Conservation (phyloP, 2,329 filamentous ascomycete species). For the Fusarium tanahbumbuense region DNA sequence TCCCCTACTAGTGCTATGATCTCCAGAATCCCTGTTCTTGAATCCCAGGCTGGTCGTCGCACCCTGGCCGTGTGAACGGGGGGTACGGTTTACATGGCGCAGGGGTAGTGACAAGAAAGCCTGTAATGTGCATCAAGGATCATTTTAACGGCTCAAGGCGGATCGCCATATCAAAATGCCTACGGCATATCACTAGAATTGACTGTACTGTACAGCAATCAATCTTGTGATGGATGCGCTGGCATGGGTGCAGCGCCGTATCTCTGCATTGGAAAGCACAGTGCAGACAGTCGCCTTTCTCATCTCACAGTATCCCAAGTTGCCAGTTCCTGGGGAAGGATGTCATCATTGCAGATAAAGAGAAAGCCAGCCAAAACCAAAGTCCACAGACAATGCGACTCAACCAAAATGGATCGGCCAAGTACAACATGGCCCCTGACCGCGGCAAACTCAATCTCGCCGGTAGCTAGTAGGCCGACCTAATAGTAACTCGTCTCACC, state of each 20-base stretch:
- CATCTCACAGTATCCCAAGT: neutral
- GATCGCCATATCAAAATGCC: constrained; percentile 18
- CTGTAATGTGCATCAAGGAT: constrained; percentile 32
- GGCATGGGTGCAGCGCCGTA: constrained; percentile 6
- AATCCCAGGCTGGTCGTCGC: constrained; percentile 33
- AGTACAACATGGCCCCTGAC: neutral
- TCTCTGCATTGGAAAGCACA: constrained; percentile 3
- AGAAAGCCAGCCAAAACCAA: neutral
- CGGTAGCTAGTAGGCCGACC: neutral
- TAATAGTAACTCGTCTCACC: neutral
- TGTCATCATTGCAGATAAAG: constrained; percentile 13
- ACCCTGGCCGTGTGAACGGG: neutral
- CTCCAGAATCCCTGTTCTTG: constrained; percentile 36
- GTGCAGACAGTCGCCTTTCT: neutral
- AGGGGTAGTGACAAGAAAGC: constrained; percentile 19
- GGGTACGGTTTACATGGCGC: neutral
- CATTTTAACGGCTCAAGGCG: constrained; percentile 22
- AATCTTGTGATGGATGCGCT: constrained; percentile 6
- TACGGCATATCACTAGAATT: constrained; percentile 8
- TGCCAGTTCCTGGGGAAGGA: constrained; percentile 1
- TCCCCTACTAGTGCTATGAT: constrained; percentile 41
- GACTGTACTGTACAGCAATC: neutral
- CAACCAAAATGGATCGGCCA: constrained; percentile 11
- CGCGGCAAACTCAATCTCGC: constrained; percentile 21
- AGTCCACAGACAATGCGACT: constrained; percentile 1